phyloP scores from a whole-genome alignment of 495 filamentous ascomycete species.

The Penicillium egyptiacum region DNA sequence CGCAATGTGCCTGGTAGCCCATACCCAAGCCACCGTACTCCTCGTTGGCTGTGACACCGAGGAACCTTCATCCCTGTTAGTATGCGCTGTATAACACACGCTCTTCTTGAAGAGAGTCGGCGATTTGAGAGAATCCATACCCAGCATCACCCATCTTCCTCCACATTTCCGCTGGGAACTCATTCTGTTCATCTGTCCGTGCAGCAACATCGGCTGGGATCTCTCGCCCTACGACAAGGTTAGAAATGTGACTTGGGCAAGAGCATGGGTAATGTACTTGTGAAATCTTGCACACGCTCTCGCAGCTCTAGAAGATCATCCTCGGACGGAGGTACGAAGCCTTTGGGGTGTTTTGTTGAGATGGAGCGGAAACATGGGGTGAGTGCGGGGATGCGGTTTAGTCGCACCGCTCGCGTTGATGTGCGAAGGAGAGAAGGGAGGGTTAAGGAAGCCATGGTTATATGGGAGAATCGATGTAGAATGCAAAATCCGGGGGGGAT shows the following conservation, averaged over 20 bases:
- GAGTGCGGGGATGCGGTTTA: conserved; percentile 33
- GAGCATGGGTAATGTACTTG: conserved; percentile 44
- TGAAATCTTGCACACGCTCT: conserved; percentile 90
- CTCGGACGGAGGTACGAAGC: conserved; percentile 72
- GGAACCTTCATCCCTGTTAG: conserved; percentile 52
- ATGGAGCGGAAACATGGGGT: conserved; percentile 39
- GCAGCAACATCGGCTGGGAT: conserved; percentile 83
- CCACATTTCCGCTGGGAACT: conserved; percentile 92
- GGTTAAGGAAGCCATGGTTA: conserved; percentile 34
- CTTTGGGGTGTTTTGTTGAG: conserved; percentile 80
- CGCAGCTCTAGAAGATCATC: conserved; percentile 81
- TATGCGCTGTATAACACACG: not conserved
- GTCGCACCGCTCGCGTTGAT: conserved; percentile 29
- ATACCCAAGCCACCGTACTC: conserved; percentile 86
- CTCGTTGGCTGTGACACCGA: conserved; percentile 93
- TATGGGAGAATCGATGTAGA: conserved; percentile 2
- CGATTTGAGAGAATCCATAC: conserved; percentile 24
- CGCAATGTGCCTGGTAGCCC: conserved; percentile 96
- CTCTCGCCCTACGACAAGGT: conserved; percentile 41
- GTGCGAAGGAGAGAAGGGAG: conserved; percentile 36
- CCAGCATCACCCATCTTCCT: conserved; percentile 86
- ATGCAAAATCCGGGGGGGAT: conserved; percentile 3
- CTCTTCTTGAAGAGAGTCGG: not conserved
- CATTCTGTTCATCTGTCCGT: conserved; percentile 78
- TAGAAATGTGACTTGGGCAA: not conserved